Conservation (phyloP, 2,329 filamentous ascomycete species). For the Fusarium veterinarium region DNA sequence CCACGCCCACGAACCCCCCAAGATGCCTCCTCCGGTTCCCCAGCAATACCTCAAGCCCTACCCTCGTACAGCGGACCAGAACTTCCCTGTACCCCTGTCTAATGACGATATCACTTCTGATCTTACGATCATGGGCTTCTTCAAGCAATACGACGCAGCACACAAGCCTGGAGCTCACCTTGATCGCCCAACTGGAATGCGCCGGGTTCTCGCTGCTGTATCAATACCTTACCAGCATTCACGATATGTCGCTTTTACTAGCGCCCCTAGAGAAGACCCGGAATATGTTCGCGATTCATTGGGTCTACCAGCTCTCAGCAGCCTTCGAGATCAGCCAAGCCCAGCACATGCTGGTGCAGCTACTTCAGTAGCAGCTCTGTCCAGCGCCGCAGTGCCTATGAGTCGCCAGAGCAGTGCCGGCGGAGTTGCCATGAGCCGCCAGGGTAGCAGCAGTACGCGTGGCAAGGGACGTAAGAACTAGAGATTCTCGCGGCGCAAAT, state of each 20-base stretch:
- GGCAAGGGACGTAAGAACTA: slow-evolving; percentile 57
- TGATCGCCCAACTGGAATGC: slow-evolving; percentile 64
- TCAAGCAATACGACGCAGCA: slow-evolving; percentile 65
- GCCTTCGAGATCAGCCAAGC: slow-evolving; percentile 56
- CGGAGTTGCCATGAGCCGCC: slow-evolving; percentile 67
- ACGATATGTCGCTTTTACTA: slow-evolving; percentile 61
- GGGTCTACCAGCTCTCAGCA: slow-evolving; percentile 58
- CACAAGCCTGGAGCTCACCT: slow-evolving; percentile 67
- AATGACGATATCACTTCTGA: slow-evolving; percentile 66
- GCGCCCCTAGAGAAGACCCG: slow-evolving; percentile 58
- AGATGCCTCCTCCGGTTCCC: slow-evolving; percentile 67
- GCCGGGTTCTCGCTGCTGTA: slow-evolving; percentile 67
- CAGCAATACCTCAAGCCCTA: slow-evolving; percentile 70
- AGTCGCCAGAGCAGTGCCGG: slow-evolving; percentile 67
- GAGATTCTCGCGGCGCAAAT: slow-evolving; percentile 6
- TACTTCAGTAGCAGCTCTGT: slow-evolving; percentile 43
- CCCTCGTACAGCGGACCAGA: slow-evolving; percentile 64
- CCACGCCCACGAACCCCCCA: slow-evolving; percentile 64
- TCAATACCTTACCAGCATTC: slow-evolving; percentile 60
- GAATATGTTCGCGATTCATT: slow-evolving; percentile 63
- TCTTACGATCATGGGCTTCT: slow-evolving; percentile 67
- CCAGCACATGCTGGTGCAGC: slow-evolving; percentile 39
- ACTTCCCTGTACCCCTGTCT: slow-evolving; percentile 63
- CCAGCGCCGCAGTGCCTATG: slow-evolving; percentile 59
- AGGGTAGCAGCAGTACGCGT: slow-evolving; percentile 63